phyloP scores from a whole-genome alignment of 768 basidiomycete genomes.

The Leucocoprinus sp. region DNA sequence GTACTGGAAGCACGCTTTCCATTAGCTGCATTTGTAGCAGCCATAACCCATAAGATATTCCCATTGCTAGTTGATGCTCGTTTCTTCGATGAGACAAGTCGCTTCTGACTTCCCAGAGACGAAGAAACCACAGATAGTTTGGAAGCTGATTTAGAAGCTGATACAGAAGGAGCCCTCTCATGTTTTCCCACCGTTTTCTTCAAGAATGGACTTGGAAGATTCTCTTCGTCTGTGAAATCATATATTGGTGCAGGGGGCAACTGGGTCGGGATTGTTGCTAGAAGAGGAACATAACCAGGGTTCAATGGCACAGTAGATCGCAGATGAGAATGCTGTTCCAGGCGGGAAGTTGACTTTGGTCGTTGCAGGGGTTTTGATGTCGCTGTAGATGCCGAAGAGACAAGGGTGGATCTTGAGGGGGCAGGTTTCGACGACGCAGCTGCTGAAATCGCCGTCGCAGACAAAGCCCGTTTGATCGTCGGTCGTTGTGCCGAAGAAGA shows the following conservation, averaged over 20 bases:
- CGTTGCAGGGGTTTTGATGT: slow-evolving; percentile 14
- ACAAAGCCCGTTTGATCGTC: slow-evolving; percentile 13
- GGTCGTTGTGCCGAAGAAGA: slow-evolving; percentile 32
- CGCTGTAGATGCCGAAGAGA: slow-evolving; percentile 11
- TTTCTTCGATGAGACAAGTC: slow-evolving; percentile 22
- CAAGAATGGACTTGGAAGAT: slow-evolving; percentile 78
- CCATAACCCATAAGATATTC: slow-evolving; percentile 49
- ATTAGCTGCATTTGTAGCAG: slow-evolving; percentile 44
- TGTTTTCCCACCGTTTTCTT: slow-evolving; percentile 29
- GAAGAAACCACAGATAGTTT: slow-evolving; percentile 13
- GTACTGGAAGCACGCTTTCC: slow-evolving; percentile 20
- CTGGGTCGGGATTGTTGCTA: slow-evolving; percentile 8
- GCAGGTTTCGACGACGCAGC: slow-evolving; percentile 9
- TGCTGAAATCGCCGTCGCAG: slow-evolving; percentile 12
- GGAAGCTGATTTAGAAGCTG: neutral
- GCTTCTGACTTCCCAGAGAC: neutral
- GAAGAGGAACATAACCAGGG: slow-evolving; percentile 17
- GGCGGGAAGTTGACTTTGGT: neutral
- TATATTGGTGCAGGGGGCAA: slow-evolving; percentile 41
- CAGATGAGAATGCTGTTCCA: slow-evolving; percentile 12
- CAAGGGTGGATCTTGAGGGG: slow-evolving; percentile 11
- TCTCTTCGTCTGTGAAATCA: slow-evolving; percentile 72
- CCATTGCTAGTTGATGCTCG: slow-evolving; percentile 38
- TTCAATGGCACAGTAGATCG: neutral
- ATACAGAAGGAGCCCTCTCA: neutral